A percentile compares a stretch with the other conserved stretches of the same genome.
Conservation (phyloP, 2,329 filamentous ascomycete species). For the Fusarium nelsonii region DNA sequence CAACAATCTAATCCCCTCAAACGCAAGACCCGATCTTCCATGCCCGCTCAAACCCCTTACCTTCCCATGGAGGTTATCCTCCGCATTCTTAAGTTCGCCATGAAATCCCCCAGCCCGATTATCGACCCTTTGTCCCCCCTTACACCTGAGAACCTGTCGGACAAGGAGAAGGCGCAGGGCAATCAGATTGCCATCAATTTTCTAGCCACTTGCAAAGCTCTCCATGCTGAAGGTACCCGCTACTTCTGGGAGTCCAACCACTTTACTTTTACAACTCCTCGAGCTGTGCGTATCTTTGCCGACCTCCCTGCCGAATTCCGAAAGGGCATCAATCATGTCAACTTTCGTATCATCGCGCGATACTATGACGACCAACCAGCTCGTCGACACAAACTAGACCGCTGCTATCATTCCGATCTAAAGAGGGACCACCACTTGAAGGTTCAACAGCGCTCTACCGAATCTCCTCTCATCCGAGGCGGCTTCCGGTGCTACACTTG, state of each 20-base stretch:
- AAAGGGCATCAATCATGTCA: conserved; percentile 59
- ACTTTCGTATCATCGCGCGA: conserved; percentile 65
- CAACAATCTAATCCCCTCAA: conserved; percentile 49
- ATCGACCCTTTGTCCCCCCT: conserved; percentile 65
- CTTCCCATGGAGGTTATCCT: conserved; percentile 67
- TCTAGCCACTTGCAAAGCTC: conserved; percentile 64
- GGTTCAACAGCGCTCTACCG: conserved; percentile 59
- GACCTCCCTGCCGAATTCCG: conserved; percentile 60
- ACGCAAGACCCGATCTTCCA: conserved; percentile 52
- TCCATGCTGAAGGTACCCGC: conserved; percentile 62
- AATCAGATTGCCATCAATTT: conserved; percentile 67
- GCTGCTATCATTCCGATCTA: conserved; percentile 58
- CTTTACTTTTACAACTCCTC: conserved; percentile 67
- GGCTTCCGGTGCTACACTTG: conserved; percentile 68
- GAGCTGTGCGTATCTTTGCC: conserved; percentile 62
- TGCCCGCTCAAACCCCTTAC: conserved; percentile 53
- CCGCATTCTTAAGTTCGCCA: conserved; percentile 63
- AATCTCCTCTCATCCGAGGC: conserved; percentile 61
- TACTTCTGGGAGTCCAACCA: conserved; percentile 65
- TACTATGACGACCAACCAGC: conserved; percentile 66
- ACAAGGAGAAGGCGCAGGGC: conserved; percentile 57
- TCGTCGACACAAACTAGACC: conserved; percentile 57
- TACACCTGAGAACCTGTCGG: conserved; percentile 59
- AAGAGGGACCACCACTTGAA: conserved; percentile 58
- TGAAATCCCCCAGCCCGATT: conserved; percentile 63